These are phyloP conservation scores for Plectosphaerella cucumerina DNA, from an alignment of 2,329 filamentous ascomycete genomes.

Conservation along the genomic window DNA sequence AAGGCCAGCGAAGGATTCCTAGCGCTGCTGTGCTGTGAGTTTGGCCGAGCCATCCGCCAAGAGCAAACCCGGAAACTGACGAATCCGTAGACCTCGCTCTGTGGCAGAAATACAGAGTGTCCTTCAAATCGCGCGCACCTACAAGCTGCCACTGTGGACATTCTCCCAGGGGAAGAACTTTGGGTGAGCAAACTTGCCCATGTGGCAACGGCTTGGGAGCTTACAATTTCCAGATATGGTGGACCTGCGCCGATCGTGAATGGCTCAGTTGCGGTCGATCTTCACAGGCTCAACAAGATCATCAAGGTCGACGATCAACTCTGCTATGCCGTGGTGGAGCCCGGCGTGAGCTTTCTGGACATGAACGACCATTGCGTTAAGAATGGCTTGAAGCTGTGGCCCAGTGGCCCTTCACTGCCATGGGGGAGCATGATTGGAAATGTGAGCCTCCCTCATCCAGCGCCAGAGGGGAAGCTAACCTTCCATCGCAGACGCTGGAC, in stretches of 20 bases:
- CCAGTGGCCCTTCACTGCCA: constrained; percentile 39
- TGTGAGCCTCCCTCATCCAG: constrained; percentile 1
- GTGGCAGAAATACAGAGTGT: no score
- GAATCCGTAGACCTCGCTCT: no score
- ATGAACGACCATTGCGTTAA: constrained; percentile 24
- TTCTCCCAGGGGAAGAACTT: no score
- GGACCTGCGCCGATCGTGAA: constrained; percentile 32
- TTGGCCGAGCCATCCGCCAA: no score
- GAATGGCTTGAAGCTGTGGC: constrained; percentile 34
- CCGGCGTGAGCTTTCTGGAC: constrained; percentile 39
- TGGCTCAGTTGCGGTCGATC: constrained; percentile 36
- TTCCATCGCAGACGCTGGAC: constrained; percentile 28
- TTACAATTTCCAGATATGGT: constrained; percentile 27
- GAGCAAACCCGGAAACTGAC: no score
- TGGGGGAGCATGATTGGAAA: constrained; percentile 39
- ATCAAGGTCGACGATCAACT: constrained; percentile 36
- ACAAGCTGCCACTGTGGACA: no score
- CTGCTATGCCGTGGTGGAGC: constrained; percentile 38
- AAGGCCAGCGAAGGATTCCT: no score
- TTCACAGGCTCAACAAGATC: constrained; percentile 37
- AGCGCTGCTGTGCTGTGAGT: no score
- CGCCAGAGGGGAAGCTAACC: not conserved
- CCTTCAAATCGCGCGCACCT: no score
- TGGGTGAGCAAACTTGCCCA: no score
- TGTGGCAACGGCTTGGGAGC: no score